Conservation (phyloP, 1,139 yeast genomes). For the Kurtzmaniella natalensis region DNA sequence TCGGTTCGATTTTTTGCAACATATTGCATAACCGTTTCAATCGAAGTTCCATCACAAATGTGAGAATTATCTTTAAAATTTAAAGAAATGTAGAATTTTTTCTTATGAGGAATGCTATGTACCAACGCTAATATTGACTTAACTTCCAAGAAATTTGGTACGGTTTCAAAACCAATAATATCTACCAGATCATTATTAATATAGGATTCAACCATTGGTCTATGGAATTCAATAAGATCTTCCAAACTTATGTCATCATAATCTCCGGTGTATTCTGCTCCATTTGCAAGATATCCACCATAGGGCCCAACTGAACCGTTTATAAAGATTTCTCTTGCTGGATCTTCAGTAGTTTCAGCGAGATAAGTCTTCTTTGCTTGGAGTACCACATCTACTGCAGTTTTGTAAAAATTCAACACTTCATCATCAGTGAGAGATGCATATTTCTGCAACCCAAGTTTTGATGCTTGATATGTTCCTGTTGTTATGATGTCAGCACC, state of each 20-base stretch:
- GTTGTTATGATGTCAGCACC: slow-evolving; percentile 59
- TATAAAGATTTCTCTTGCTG: slow-evolving; percentile 18
- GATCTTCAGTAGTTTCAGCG: slow-evolving; percentile 9
- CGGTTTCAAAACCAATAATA: slow-evolving; percentile 59
- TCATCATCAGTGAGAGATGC: slow-evolving; percentile 24
- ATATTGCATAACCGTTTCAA: slow-evolving; percentile 18
- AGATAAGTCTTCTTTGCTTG: slow-evolving; percentile 18
- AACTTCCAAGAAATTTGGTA: slow-evolving; percentile 54
- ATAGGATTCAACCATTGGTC: slow-evolving; percentile 40
- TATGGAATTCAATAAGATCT: slow-evolving; percentile 43
- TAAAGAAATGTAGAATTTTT: slow-evolving; percentile 24
- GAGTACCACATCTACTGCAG: slow-evolving; percentile 26
- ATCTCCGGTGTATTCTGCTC: slow-evolving; percentile 66
- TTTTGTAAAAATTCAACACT: slow-evolving; percentile 24
- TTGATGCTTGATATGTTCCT: slow-evolving; percentile 60
- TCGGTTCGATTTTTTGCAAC: slow-evolving; percentile 1
- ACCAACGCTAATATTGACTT: slow-evolving; percentile 25
- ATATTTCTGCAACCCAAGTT: slow-evolving; percentile 31
- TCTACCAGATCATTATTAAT: slow-evolving; percentile 38
- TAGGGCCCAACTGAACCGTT: slow-evolving; percentile 72
- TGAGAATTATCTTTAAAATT: slow-evolving; percentile 19
- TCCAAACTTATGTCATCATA: slow-evolving; percentile 32
- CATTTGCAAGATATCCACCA: slow-evolving; percentile 62
- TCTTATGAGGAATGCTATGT: slow-evolving; percentile 10
- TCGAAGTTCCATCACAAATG: slow-evolving; percentile 32